These are phyloP conservation scores for Erodium maritimum DNA, from an alignment of 345 rosid genomes.

Conservation along the genomic window DNA sequence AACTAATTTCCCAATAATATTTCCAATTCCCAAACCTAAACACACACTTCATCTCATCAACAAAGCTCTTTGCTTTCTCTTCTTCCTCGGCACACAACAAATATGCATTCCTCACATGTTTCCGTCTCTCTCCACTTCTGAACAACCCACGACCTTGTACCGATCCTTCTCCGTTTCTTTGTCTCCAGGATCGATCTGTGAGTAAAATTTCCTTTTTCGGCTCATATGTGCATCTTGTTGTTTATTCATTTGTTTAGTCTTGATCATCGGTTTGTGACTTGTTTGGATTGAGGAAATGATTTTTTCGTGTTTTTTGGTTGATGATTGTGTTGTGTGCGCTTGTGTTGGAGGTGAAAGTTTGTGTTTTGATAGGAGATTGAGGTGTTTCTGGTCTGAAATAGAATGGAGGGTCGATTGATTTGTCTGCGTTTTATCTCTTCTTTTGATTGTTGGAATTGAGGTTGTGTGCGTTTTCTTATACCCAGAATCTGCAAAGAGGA, in stretches of 20 bases:
- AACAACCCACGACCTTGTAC: not conserved
- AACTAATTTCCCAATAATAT: not conserved
- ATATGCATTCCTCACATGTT: not conserved
- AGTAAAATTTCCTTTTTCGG: conserved; percentile 16
- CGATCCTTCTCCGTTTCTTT: conserved; percentile 30
- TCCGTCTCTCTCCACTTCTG: not conserved
- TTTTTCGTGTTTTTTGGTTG: conserved; percentile 4
- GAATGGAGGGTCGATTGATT: not conserved
- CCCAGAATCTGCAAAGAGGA: too few species aligned
- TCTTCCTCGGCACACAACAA: not conserved
- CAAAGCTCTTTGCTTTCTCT: not conserved
- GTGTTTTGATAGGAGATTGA: not conserved
- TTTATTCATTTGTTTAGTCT: conserved; percentile 6
- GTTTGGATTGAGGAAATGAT: conserved; percentile 5
- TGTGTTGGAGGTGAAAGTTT: not conserved
- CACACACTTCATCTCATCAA: not conserved
- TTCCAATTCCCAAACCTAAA: not conserved
- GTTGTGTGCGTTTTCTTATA: too few species aligned
- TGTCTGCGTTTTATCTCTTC: too few species aligned
- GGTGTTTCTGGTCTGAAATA: not conserved
- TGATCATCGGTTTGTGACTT: conserved; percentile 20
- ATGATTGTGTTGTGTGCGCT: conserved; percentile 4
- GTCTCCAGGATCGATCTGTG: conserved; percentile 38
- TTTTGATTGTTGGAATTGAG: too few species aligned
- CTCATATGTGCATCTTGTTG: conserved; percentile 4